Conservation (phyloP, 306 rosid species). For the Citrullus colocynthis region DNA sequence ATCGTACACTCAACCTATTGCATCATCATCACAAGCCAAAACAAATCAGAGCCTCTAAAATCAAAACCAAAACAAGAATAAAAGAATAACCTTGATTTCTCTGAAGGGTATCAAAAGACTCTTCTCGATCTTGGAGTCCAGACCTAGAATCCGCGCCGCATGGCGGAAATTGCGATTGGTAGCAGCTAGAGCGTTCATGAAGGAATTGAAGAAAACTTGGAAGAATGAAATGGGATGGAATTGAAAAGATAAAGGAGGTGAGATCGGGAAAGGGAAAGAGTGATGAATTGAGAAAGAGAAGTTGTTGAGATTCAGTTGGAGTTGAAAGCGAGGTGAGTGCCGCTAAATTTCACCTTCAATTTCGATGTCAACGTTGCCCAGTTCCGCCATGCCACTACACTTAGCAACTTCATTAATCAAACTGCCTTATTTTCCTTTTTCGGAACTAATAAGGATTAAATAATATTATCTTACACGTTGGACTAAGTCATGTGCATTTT, state of each 20-base stretch:
- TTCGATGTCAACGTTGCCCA: not conserved
- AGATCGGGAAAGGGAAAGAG: not conserved
- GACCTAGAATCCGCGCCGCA: slow-evolving; percentile 42
- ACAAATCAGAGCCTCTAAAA: slow-evolving; percentile 5
- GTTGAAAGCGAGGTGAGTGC: not conserved
- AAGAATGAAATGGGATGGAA: not conserved
- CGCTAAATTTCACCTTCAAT: not conserved
- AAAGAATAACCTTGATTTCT: slow-evolving; percentile 41
- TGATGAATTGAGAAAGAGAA: not conserved
- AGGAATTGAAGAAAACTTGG: not conserved
- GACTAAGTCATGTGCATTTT: no score
- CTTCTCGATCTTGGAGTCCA: slow-evolving; percentile 49
- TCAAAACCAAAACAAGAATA: not conserved
- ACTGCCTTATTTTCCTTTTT: no score
- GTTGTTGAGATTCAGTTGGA: not conserved
- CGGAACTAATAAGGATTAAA: no score
- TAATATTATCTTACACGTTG: no score
- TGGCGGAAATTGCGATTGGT: slow-evolving; percentile 45
- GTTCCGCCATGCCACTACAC: not conserved
- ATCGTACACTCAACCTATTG: slow-evolving; percentile 61
- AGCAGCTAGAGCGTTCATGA: slow-evolving; percentile 60
- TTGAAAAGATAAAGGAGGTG: not conserved
- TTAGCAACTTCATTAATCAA: not conserved
- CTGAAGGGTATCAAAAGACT: slow-evolving; percentile 51
- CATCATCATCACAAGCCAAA: not conserved